Base-by-base conservation (phyloP, 441 rosid genomes). In the Gossypium schwendimanii region DNA sequence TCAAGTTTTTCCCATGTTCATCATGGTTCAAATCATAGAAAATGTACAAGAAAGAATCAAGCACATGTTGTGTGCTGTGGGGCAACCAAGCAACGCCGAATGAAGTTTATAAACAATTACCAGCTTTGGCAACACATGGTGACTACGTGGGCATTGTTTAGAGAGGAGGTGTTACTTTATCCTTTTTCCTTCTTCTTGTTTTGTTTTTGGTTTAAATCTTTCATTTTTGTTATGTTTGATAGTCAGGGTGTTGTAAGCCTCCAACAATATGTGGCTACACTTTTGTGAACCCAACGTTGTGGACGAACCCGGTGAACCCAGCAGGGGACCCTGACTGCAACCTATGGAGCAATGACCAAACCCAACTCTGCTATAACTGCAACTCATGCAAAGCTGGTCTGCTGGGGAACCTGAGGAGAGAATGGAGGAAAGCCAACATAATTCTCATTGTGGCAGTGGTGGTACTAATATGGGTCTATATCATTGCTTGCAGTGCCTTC, bases 401-500 rank as follows among this genome's bases (percentile, higher is more conserved):
- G 33, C 64, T 89, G 10, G 89, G 87, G 31, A 85, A 84, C 75
- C 81, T 87, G 47, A 79, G 90, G 73, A 76, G 47, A 31, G 94
- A 89, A 33, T 87, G 91, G 94, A 86, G 94, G 79, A 87, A 80
- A 79, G 88, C 89, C 69, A 94, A 92, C 54, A 76, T 89, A 26
- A 87, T 94, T 50, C 88, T 94, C 3, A 89, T 94, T 3, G 86
- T 89, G 17, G 81, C 95, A 1, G 86, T 90, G 28, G 91, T 94
- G 31, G 78, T 89, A 31, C 90, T 94, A 47, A 92, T 94, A 5
- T 94, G 85, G 75, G 97, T 94, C 70, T 94, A 94, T 76, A 67
- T 94, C 36, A 84, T 89, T 64, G 97, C 90, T 2, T 94, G 98
- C 77, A 80, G 95, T 71, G 98, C 97, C 72, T 90, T 88, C 83